Evolutionary conservation across 2,329 filamentous ascomycete genomes (phyloP), one percentile per base, ranked within the genome.

Genomic region (Coniella lustricola): DNA sequence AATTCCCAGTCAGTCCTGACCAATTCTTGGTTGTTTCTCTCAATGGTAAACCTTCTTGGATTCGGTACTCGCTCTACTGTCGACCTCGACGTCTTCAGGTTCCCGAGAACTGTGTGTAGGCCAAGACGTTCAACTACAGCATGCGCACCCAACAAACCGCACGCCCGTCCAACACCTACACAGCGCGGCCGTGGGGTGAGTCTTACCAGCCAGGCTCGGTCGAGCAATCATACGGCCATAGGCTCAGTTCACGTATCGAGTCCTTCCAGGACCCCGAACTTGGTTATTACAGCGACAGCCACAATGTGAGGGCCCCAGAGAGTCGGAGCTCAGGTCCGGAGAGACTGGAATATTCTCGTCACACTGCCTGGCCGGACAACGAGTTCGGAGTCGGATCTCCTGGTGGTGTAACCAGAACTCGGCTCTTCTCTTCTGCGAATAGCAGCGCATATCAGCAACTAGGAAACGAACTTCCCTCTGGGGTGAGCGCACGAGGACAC

Each of bases 221-320:
- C 9, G 13, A 10, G 20, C 10, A 17, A 21, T 12, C 18, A 25
- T 42, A 37, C 13, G 22, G 21, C 20, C 10, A 18, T 2, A 45
- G 13, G 10, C 33, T 51, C 4, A 53, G 49, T 41, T 40, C 43
- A 38, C 56, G 60, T 14, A 62, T 63, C 42, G 60, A 62, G 14
- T 60, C 54, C 29, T 51, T 65, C 7, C 58, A 60, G 14, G 63
- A 66, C 50, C 57, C 59, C 34, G 60, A 62, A 47, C 60, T 58
- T 29, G 25, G 25, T 5, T 29, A 5, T 60, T 79, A 81, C 48
- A 80, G 84, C 53, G 82, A 83, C 47, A 63, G 10, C 25, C 5
- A 59, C 2, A 49, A 53, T 41, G 42, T 50, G 16, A 41, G 50
- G 9, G 34, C 38, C 7, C 33, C 50, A 10, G 33, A 32, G 3